Conservation (phyloP, 768 basidiomycete genomes). For the Ramaria sp. region DNA sequence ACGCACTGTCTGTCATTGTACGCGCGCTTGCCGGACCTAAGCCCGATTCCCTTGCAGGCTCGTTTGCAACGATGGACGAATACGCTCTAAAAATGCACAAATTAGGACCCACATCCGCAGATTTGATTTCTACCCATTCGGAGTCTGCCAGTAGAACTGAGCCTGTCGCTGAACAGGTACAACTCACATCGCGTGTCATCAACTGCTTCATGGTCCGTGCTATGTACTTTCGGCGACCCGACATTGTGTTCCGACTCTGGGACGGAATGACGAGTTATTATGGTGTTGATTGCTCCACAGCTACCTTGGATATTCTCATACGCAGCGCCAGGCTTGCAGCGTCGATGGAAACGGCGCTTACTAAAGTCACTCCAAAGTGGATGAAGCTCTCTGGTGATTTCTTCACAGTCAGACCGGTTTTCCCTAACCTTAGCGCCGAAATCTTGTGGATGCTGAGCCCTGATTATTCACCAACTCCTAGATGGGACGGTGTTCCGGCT, state of each 20-base stretch:
- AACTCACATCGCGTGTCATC: slow-evolving; percentile 1
- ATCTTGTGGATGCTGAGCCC: slow-evolving; percentile 21
- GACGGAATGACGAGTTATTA: slow-evolving; percentile 53
- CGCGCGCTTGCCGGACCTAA: slow-evolving; percentile 5
- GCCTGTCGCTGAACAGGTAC: neutral
- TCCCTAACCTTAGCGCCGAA: slow-evolving; percentile 8
- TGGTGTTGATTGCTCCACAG: slow-evolving; percentile 39
- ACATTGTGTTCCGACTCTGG: slow-evolving; percentile 57
- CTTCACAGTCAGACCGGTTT: slow-evolving; percentile 25
- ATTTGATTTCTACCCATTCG: neutral
- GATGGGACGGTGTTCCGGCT: slow-evolving; percentile 35
- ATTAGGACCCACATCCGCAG: no score
- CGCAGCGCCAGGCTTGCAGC: slow-evolving; percentile 45
- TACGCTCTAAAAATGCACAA: neutral
- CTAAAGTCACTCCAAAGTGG: slow-evolving; percentile 35
- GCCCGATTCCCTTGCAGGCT: neutral
- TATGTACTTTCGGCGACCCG: slow-evolving; percentile 34
- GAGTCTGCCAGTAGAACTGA: neutral
- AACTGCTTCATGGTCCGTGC: slow-evolving; percentile 8
- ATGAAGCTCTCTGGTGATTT: slow-evolving; percentile 17
- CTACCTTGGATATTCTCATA: slow-evolving; percentile 50
- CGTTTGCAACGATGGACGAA: neutral
- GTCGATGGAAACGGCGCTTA: slow-evolving; percentile 38
- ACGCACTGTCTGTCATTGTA: neutral
- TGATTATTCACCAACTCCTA: slow-evolving; percentile 14